Evolutionary conservation across 2,329 filamentous ascomycete species (phyloP).

Genomic region (Hypomyces rosellus): DNA sequence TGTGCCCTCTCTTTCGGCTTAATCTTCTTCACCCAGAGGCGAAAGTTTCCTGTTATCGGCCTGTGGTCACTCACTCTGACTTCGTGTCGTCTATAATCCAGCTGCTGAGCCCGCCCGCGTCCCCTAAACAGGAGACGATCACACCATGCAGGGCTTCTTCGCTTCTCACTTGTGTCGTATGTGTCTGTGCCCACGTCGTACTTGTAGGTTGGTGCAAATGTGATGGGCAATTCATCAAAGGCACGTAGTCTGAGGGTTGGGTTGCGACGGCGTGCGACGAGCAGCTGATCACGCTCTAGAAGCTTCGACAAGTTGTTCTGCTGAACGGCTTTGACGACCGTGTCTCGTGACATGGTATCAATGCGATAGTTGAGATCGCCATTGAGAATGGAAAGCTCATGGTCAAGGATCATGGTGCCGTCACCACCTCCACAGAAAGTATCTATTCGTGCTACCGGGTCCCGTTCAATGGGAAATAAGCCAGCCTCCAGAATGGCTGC

Average conservation of each 20-base stretch:
- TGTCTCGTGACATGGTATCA: constrained; percentile 91
- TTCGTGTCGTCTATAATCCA: constrained; percentile 85
- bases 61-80: constrained; percentile 87
- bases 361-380: constrained; percentile 98
- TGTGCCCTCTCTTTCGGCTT: constrained; percentile 57
- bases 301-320: constrained; percentile 77
- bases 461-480: constrained; percentile 66
- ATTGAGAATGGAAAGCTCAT: constrained; percentile 95
- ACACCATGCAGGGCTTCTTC: constrained; percentile 91
- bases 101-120: constrained; percentile 72
- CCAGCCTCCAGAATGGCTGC: constrained; percentile 79
- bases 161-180: constrained; percentile 94
- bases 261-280: constrained; percentile 83
- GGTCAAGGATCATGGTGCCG: constrained; percentile 88
- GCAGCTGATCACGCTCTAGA: constrained; percentile 86
- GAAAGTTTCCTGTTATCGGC: constrained; percentile 81
- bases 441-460: constrained; percentile 62
- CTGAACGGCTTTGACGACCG: constrained; percentile 79
- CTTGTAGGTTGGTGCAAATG: constrained; percentile 94
- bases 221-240: constrained; percentile 86
- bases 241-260: constrained; percentile 81
- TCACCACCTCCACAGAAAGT: constrained; percentile 89
- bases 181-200: constrained; percentile 94
- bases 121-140: constrained; percentile 87
- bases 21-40: constrained; percentile 77